Evolutionary conservation across 352 stramenopile genomes (phyloP), one percentile per base, ranked within the genome.

Genomic region (Phytophthora idaei): DNA sequence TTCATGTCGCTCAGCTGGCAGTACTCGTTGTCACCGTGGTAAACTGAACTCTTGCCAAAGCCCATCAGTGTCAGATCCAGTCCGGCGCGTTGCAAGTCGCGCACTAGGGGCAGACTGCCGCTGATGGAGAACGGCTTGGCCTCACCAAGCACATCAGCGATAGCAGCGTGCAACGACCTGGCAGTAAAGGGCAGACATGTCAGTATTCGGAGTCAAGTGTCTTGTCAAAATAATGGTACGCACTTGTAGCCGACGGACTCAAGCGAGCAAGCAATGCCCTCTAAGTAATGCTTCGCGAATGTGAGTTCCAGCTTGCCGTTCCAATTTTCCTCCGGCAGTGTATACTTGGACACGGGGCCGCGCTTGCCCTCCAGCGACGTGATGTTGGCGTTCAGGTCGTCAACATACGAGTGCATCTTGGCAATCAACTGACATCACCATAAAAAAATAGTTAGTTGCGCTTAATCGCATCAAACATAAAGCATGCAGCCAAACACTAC

Each of bases 21-120:
- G 76, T 82, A 97, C 73, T 98, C 90, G 73, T 98, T 97, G 71
- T 98, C 89, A 15, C 88, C 92, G 70, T 97, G 92, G 73, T 98
- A 97, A 37, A 91, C 82, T 3, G 82, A 78, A 57, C 78, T 92
- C 73, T 85, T 85, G 56, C 83, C 83, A 52, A 92, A 94, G 36
- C 82, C 82, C 8, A 84, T 76, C 50, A 94, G 76, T 11, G 78
- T 91, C 59, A 92, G 64, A 61, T 94, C 85, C 10, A 90, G 74
- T 31, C 85, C 85, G 0, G 61, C 76, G 37, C 87, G 85, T 66
- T 92, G 81, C 27, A 95, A 67, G 55, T 90, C 83, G 21, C 85
- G 84, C 21, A 92, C 81, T 2, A 93, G 79, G 6, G 85, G 83
- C 55, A 92, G 42, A 57, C 79, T 74, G 47, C 93, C 92, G 31